Percentiles rank a stretch among this genome's conserved stretches.
Evolutionary conservation across 116 monocot genomes (phyloP).

Genomic region (Cymodocea nodosa): DNA sequence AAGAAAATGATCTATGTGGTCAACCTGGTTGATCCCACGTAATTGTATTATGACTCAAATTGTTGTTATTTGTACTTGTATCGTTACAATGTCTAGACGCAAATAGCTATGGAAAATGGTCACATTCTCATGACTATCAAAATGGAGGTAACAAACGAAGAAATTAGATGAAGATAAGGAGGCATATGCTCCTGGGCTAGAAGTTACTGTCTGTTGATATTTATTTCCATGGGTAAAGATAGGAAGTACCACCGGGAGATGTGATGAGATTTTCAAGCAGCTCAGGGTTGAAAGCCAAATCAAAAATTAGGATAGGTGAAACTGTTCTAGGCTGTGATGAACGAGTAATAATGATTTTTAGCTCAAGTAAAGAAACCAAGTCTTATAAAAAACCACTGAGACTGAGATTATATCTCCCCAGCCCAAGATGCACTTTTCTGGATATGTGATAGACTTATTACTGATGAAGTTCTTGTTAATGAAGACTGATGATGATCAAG

Average conservation of each 20-base stretch:
- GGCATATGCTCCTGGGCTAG: conserved; percentile 52
- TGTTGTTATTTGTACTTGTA: neutral
- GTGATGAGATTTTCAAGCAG: conserved; percentile 95
- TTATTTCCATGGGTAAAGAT: conserved; percentile 68
- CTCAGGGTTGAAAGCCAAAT: conserved; percentile 70
- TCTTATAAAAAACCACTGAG: conserved; percentile 44
- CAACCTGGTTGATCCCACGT: too few species aligned
- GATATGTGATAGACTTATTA: conserved; percentile 66
- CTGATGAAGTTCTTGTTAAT: conserved; percentile 37
- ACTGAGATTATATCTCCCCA: conserved; percentile 55
- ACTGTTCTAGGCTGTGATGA: conserved; percentile 75
- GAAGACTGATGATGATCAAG: conserved; percentile 49
- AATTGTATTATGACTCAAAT: too few species aligned
- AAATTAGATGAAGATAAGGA: conserved; percentile 72
- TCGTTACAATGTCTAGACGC: conserved; percentile 52
- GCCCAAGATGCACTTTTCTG: conserved; percentile 92
- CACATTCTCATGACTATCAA: conserved; percentile 59
- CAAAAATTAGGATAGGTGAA: conserved; percentile 89
- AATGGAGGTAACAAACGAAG: conserved; percentile 73
- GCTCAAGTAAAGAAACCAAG: conserved; percentile 59
- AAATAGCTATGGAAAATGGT: conserved; percentile 64
- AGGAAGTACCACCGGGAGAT: conserved; percentile 84
- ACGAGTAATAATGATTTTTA: conserved; percentile 77
- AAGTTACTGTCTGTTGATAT: conserved; percentile 83
- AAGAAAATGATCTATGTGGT: too few species aligned